Percentiles rank a stretch among this genome's conserved stretches.
Conservation (phyloP, 768 basidiomycete genomes). For the Mycena polygramma region DNA sequence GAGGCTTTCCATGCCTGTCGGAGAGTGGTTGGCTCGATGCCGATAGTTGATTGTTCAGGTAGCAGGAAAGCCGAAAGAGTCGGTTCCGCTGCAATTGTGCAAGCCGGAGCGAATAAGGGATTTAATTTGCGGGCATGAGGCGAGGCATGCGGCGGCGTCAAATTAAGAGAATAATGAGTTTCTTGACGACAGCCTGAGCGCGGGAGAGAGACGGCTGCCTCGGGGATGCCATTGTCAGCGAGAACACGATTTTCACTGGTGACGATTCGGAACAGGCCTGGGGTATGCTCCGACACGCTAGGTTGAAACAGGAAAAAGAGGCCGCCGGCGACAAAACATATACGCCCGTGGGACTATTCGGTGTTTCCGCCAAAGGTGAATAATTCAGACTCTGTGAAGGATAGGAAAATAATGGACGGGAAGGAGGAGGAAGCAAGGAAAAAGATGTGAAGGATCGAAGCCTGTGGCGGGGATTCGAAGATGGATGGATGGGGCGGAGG, state of each 20-base stretch:
- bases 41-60: not conserved
- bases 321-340: no score
- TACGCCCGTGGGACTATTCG: not conserved
- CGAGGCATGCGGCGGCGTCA: constrained; percentile 16
- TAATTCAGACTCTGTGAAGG: constrained; percentile 3
- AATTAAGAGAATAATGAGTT: constrained; percentile 34
- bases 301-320: not conserved
- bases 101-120: no score
- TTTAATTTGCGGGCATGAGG: constrained; percentile 24
- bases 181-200: constrained; percentile 22
- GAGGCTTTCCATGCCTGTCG: constrained; percentile 1
- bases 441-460: not conserved
- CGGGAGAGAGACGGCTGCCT: constrained; percentile 17
- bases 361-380: constrained; percentile 11
- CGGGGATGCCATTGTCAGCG: constrained; percentile 25
- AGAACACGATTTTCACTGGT: no score
- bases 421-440: not conserved
- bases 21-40: constrained; percentile 4
- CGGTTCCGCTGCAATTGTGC: constrained; percentile 11
- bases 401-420: not conserved
- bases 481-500: constrained; percentile 1
- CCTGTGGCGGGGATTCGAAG: not conserved
- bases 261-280: not conserved
- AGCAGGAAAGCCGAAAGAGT: constrained; percentile 24
- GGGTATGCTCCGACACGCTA: constrained; percentile 2